Evolutionary conservation across 1,284 basidiomycete genomes (phyloP).

Genomic region (Puccinia sorghi): DNA sequence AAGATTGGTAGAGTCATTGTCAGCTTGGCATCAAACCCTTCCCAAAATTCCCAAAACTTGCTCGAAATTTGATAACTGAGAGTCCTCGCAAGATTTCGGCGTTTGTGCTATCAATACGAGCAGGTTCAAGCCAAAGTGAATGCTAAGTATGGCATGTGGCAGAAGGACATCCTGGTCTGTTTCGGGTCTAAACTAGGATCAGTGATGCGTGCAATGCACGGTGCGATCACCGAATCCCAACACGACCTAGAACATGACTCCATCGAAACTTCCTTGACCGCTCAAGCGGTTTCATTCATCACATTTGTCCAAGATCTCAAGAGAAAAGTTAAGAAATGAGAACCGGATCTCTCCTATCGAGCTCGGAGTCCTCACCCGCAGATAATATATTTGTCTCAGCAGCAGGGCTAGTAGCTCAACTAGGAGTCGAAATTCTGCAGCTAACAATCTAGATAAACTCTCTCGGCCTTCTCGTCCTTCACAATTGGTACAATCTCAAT

Average conservation of each 20-base stretch:
- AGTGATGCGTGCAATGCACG: conserved; percentile 95
- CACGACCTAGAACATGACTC: conserved; percentile 87
- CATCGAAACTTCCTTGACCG: conserved; percentile 66
- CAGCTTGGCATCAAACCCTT: conserved; percentile 87
- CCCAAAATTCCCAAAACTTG: conserved; percentile 95
- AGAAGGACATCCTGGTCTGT: conserved; percentile 84
- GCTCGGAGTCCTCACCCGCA: no score
- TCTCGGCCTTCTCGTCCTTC: neutral
- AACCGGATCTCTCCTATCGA: no score
- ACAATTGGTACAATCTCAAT: no score
- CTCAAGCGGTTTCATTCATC: conserved; percentile 96
- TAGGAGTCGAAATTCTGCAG: neutral
- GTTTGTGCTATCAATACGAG: conserved; percentile 95
- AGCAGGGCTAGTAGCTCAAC: conserved; percentile 15
- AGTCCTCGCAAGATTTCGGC: conserved; percentile 86
- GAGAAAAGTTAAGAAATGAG: conserved; percentile 93
- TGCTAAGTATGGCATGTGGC: conserved; percentile 97
- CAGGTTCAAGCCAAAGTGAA: conserved; percentile 96
- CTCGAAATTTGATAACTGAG: conserved; percentile 95
- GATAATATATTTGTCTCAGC: no score
- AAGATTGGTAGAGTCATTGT: conserved; percentile 66
- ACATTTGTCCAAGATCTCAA: conserved; percentile 99
- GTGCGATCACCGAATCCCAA: conserved; percentile 83
- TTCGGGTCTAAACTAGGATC: conserved; percentile 90
- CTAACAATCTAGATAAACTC: neutral